These are phyloP conservation scores for Talaromyces sp. DNA, from an alignment of 2,329 filamentous ascomycete genomes.

Conservation along the genomic window DNA sequence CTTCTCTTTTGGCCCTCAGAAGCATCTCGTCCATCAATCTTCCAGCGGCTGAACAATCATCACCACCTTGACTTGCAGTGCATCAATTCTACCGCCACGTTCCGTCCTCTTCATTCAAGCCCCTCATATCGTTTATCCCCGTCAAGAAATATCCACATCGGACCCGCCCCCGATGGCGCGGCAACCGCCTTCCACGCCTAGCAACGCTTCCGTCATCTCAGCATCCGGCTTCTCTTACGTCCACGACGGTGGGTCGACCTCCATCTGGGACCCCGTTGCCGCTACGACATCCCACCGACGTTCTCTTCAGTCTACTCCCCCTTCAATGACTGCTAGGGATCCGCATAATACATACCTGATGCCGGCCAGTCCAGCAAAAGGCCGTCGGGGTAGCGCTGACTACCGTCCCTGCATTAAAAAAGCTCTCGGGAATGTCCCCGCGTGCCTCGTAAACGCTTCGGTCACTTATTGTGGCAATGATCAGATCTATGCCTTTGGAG, in stretches of 20 bases:
- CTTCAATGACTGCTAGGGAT: slow-evolving; percentile 40
- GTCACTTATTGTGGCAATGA: slow-evolving; percentile 99
- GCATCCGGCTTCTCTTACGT: slow-evolving; percentile 22
- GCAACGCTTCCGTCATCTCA: slow-evolving; percentile 20
- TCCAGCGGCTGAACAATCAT: background rate
- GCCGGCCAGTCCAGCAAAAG: slow-evolving; percentile 74
- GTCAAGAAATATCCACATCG: slow-evolving; percentile 5
- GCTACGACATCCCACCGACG: slow-evolving; percentile 23
- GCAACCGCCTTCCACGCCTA: slow-evolving; percentile 22
- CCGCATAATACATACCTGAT: slow-evolving; percentile 77
- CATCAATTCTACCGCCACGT: background rate
- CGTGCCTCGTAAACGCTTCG: slow-evolving; percentile 94
- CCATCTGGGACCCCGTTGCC: slow-evolving; percentile 20
- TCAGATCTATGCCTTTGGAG: slow-evolving; percentile 95
- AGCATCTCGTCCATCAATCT: background rate
- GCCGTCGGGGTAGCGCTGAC: slow-evolving; percentile 57
- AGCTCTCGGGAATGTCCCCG: slow-evolving; percentile 74
- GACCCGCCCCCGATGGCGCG: slow-evolving; percentile 27
- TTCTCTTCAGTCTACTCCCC: slow-evolving; percentile 22
- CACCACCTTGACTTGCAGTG: background rate
- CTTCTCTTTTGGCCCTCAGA: too few species aligned
- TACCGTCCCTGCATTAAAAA: slow-evolving; percentile 81
- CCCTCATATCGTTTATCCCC: background rate
- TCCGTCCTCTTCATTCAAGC: background rate
- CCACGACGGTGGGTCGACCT: slow-evolving; percentile 27